Percentiles rank a stretch among this genome's conserved stretches.
Conservation (phyloP, 768 basidiomycete genomes). For the Cystobasidium onofrii region DNA sequence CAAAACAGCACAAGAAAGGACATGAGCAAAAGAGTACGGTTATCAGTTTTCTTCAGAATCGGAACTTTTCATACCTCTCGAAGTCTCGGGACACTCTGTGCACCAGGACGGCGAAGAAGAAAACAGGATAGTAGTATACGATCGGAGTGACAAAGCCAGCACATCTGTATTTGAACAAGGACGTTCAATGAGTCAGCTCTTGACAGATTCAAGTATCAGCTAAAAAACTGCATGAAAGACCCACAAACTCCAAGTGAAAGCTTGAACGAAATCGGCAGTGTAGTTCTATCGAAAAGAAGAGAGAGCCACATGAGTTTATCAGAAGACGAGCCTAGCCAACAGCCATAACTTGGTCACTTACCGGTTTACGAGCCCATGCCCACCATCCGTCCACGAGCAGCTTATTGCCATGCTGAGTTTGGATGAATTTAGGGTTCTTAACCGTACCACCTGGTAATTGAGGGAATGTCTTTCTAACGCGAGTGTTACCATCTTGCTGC, state of each 20-base stretch:
- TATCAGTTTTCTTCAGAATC: too few relatives aligned
- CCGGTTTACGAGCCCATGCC: slow-evolving; percentile 86
- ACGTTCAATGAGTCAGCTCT: too few relatives aligned
- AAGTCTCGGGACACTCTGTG: slow-evolving; percentile 91
- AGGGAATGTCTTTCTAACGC: slow-evolving; percentile 83
- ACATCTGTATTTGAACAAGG: background rate
- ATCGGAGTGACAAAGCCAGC: slow-evolving; percentile 51
- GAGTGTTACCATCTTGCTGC: slow-evolving; percentile 54
- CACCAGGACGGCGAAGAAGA: slow-evolving; percentile 85
- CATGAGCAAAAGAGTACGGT: too few relatives aligned
- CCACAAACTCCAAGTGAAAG: slow-evolving; percentile 36
- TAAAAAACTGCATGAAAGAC: background rate
- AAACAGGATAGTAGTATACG: slow-evolving; percentile 92
- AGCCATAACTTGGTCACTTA: slow-evolving; percentile 46
- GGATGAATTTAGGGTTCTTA: slow-evolving; percentile 78
- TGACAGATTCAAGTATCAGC: too few relatives aligned
- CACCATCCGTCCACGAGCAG: slow-evolving; percentile 90
- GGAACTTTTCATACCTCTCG: slow-evolving; percentile 58
- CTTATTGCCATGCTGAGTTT: slow-evolving; percentile 89
- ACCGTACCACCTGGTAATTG: slow-evolving; percentile 74
- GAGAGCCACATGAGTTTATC: too few relatives aligned
- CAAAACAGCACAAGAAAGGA: background rate
- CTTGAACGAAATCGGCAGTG: slow-evolving; percentile 63
- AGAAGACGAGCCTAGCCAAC: background rate
- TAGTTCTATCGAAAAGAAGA: slow-evolving; percentile 66